Percentiles rank a stretch among this genome's conserved stretches.
Conservation (phyloP, 495 filamentous ascomycete species). For the Penicillium canariense region DNA sequence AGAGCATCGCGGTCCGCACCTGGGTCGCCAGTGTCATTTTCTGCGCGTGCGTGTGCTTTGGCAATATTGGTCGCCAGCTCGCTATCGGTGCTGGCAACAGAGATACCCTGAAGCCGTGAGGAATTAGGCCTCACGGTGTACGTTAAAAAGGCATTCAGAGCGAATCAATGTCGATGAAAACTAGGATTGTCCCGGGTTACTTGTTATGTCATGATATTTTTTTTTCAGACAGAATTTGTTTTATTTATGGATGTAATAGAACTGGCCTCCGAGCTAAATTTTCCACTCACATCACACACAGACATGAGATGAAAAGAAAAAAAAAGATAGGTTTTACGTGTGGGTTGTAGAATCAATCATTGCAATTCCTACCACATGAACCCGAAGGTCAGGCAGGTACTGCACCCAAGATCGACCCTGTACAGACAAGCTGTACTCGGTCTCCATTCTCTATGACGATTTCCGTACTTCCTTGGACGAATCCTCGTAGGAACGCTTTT, state of each 20-base stretch:
- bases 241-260: constrained; percentile 18
- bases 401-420: constrained; percentile 68
- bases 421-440: constrained; percentile 32
- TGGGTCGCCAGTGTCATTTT: constrained; percentile 94
- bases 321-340: neutral
- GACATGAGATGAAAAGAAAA: neutral
- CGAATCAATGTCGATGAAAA: neutral
- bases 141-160: no score
- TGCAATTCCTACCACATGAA: constrained; percentile 59
- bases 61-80: constrained; percentile 85
- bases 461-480: constrained; percentile 59
- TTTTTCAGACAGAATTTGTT: constrained; percentile 2
- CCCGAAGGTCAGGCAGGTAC: constrained; percentile 46
- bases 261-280: neutral
- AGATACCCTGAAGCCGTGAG: constrained; percentile 25
- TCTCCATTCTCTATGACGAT: constrained; percentile 68
- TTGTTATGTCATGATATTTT: neutral
- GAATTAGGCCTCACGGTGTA: neutral
- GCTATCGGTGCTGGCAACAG: constrained; percentile 43
- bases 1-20: constrained; percentile 73
- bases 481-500: constrained; percentile 62
- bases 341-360: constrained; percentile 63
- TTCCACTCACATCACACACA: neutral
- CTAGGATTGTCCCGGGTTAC: neutral
- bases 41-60: constrained; percentile 92